A percentile compares a stretch with the other conserved stretches of the same genome.
Conservation (phyloP, 2,329 filamentous ascomycete genomes). For the Fusarium miscanthi region DNA sequence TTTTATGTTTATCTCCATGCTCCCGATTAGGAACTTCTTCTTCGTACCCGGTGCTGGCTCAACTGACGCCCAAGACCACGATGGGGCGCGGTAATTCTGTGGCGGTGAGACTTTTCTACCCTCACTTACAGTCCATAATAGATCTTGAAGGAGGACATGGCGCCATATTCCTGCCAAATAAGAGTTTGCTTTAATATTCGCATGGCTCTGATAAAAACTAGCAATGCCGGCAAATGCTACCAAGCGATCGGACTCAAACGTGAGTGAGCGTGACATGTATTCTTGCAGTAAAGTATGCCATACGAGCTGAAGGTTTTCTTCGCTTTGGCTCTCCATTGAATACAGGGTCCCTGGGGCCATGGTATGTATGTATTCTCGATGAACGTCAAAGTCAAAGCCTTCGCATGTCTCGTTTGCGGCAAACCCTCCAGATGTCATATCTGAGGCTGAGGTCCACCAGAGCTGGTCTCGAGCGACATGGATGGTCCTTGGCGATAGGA, state of each 20-base stretch:
- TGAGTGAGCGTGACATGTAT: slow-evolving; percentile 27
- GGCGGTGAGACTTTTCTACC: slow-evolving; percentile 31
- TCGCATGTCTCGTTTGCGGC: slow-evolving; percentile 33
- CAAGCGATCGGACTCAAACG: slow-evolving; percentile 32
- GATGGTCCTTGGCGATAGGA: slow-evolving; percentile 29
- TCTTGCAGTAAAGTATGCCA: slow-evolving; percentile 29
- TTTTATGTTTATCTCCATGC: neutral
- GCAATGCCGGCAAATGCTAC: slow-evolving; percentile 34
- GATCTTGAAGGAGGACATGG: slow-evolving; percentile 16
- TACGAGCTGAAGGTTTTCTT: neutral
- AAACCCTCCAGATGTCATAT: slow-evolving; percentile 21
- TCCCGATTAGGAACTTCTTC: slow-evolving; percentile 15
- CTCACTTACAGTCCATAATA: slow-evolving; percentile 25
- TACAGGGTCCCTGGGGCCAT: slow-evolving; percentile 24
- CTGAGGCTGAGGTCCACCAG: slow-evolving; percentile 31
- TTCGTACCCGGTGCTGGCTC: slow-evolving; percentile 9
- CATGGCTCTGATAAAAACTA: slow-evolving; percentile 15
- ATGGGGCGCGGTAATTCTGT: slow-evolving; percentile 34
- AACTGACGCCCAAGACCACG: slow-evolving; percentile 36
- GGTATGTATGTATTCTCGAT: neutral
- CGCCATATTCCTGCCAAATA: slow-evolving; percentile 33
- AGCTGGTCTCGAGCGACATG: slow-evolving; percentile 34
- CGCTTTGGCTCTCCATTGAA: neutral
- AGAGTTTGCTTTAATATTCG: slow-evolving; percentile 7
- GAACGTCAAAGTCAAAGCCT: slow-evolving; percentile 21